Percentiles rank a stretch among this genome's conserved stretches.
These are phyloP conservation scores for Alternaria sp. DNA, from an alignment of 2,329 filamentous ascomycete species.

Conservation along the genomic window DNA sequence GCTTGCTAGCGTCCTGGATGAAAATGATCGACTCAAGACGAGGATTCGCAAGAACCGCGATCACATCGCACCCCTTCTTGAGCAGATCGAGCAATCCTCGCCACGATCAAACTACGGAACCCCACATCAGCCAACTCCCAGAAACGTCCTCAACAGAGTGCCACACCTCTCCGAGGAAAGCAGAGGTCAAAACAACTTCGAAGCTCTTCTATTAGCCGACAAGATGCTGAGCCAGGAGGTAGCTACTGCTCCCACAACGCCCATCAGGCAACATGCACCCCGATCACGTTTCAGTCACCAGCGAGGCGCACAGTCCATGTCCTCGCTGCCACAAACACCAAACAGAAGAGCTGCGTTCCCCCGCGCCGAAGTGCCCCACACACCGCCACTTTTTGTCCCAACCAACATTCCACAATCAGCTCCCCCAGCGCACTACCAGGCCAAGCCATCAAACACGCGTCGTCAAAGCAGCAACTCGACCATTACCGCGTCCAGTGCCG, in stretches of 20 bases:
- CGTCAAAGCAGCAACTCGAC: slow-evolving; percentile 75
- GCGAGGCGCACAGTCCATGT: slow-evolving; percentile 81
- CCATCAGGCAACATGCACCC: slow-evolving; percentile 59
- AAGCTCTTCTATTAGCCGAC: slow-evolving; percentile 75
- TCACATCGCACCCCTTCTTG: slow-evolving; percentile 71
- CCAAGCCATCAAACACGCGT: slow-evolving; percentile 48
- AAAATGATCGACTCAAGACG: slow-evolving; percentile 78
- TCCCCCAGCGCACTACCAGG: slow-evolving; percentile 52
- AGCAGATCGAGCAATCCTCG: slow-evolving; percentile 67
- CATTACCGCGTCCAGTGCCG: slow-evolving; percentile 52
- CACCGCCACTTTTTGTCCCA: slow-evolving; percentile 46
- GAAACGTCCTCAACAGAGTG: slow-evolving; percentile 40
- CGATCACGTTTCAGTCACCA: slow-evolving; percentile 69
- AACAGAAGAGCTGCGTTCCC: slow-evolving; percentile 64
- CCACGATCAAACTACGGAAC: slow-evolving; percentile 66
- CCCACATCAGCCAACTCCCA: slow-evolving; percentile 62
- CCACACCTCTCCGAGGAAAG: slow-evolving; percentile 53
- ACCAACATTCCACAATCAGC: slow-evolving; percentile 48
- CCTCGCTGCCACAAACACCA: slow-evolving; percentile 83
- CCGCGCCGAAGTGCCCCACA: slow-evolving; percentile 65
- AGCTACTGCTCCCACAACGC: slow-evolving; percentile 77
- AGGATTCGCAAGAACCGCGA: slow-evolving; percentile 90
- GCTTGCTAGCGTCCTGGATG: slow-evolving; percentile 73
- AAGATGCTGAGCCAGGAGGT: slow-evolving; percentile 82
- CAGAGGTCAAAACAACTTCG: slow-evolving; percentile 71